Evolutionary conservation across 2,329 filamentous ascomycete genomes (phyloP), one percentile per base, ranked within the genome.

Genomic region (Cladosporium sp.): DNA sequence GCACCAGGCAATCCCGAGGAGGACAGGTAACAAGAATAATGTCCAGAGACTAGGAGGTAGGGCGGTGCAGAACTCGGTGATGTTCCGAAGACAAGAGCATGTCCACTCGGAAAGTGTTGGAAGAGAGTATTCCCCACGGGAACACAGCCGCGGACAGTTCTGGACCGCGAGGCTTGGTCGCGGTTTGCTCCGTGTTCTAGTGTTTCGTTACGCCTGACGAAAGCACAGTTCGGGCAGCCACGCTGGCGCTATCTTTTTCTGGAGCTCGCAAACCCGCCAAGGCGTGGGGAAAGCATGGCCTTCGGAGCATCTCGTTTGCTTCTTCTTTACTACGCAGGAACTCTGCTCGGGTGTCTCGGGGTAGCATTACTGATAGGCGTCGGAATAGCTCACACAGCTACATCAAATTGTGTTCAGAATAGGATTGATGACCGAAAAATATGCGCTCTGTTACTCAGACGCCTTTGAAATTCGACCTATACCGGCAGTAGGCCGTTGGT

Each of bases 241-340:
- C 47, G 47, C 30, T 50, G 30, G 34, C 47, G 38, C 17, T 17
- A 40, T 40, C 38, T n/a, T 40, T 40, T 40, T 17, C 15, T 37
- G 47, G 30, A 50, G 28, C n/a, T 34, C 47, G 47, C 47, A 25
- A 50, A 30, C 25, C 30, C 43, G 43, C 47, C 36, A 39, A 51
- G 22, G 11, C 12, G 30, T 51, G 38, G 38, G 38, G 38, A 55
- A 42, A 19, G 39, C 25, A 28, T 17, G 30, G 30, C 15, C 38
- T 37, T 54, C 51, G 51, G 51, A 55, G 51, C 38, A 55, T 55
- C 38, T 45, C 51, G 51, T 45, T 45, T 25, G 36, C 49, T 39
- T 51, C 30, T 39, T 37, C 38, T 43, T 39, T 17, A n/a, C 30
- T 34, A 12, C 34, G 25, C 15, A 19, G 22, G 40, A 2, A n/a